Percentiles rank a stretch among this genome's conserved stretches.
Evolutionary conservation across 257 asterid genomes (phyloP).

Genomic region (Anisodus acutangulus): DNA sequence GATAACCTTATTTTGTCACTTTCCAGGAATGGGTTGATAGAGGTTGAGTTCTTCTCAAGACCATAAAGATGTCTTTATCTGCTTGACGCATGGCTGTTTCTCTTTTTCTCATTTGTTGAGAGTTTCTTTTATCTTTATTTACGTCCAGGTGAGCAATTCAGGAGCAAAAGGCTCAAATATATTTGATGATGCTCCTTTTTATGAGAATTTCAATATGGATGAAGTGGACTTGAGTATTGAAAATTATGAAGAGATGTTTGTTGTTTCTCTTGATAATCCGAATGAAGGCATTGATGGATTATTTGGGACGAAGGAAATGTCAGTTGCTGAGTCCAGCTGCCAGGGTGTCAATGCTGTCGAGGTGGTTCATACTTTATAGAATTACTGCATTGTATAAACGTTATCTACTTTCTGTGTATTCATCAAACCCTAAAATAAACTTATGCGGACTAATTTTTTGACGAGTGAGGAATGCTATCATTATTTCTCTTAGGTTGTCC

Average conservation of each 20-base stretch:
- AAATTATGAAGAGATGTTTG: slow-evolving; percentile 76
- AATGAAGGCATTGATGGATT: slow-evolving; percentile 66
- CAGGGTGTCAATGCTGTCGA: slow-evolving; percentile 41
- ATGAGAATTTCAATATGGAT: slow-evolving; percentile 63
- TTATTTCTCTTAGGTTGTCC: background rate
- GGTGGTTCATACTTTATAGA: slow-evolving; percentile 28
- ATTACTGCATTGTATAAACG: background rate
- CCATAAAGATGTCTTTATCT: slow-evolving; percentile 13
- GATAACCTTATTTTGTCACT: background rate
- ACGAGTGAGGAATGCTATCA: background rate
- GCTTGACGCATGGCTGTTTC: background rate
- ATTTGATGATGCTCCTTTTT: slow-evolving; percentile 50
- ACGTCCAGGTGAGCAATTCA: slow-evolving; percentile 55
- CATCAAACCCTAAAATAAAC: background rate
- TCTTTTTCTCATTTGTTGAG: slow-evolving; percentile 9
- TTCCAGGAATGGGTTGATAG: background rate
- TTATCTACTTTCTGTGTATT: background rate
- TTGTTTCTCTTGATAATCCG: slow-evolving; percentile 53
- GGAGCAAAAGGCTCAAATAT: slow-evolving; percentile 50
- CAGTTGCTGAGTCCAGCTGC: slow-evolving; percentile 56
- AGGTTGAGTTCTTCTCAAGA: background rate
- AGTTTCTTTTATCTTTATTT: slow-evolving; percentile 24
- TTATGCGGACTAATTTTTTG: background rate
- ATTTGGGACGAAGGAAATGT: slow-evolving; percentile 55
- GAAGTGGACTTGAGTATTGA: slow-evolving; percentile 69